Percentiles rank a stretch among this genome's conserved stretches.
Evolutionary conservation across 106 monocot species (phyloP).

Genomic region (Cymbidium sinense): DNA sequence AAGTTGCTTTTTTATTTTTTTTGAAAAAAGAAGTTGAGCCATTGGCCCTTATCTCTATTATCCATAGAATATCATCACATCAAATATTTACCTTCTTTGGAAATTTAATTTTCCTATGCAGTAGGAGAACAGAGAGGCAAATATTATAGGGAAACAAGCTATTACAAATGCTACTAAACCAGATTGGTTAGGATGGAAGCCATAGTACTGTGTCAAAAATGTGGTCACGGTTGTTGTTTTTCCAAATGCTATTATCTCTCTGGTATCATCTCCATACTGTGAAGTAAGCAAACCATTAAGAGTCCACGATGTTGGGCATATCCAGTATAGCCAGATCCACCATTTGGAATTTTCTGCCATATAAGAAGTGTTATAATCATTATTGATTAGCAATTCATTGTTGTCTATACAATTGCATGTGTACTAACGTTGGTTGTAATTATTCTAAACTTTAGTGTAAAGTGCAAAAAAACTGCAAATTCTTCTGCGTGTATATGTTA

Average conservation of each 20-base stretch:
- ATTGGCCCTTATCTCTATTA: too few species aligned
- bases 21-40: too few species aligned
- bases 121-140: constrained; percentile 3
- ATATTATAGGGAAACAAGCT: constrained; percentile 4
- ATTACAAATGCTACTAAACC: background rate
- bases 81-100: constrained; percentile 7
- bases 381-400: too few species aligned
- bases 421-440: too few species aligned
- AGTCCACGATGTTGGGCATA: constrained; percentile 10
- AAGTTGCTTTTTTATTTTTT: too few species aligned
- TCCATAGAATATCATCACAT: background rate
- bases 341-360: constrained; percentile 11
- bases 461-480: too few species aligned
- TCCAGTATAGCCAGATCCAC: constrained; percentile 17
- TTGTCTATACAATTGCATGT: too few species aligned
- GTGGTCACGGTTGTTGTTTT: background rate
- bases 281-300: constrained; percentile 12
- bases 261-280: constrained; percentile 14
- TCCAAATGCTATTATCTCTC: constrained; percentile 4
- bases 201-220: constrained; percentile 6
- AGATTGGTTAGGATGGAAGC: background rate
- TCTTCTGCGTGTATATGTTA: too few species aligned
- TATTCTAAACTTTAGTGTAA: too few species aligned
- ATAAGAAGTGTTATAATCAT: background rate
- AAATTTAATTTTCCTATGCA: constrained; percentile 15